phyloP scores from a whole-genome alignment of 2,329 filamentous ascomycete genomes.

The Botrytis hyacinthi region DNA sequence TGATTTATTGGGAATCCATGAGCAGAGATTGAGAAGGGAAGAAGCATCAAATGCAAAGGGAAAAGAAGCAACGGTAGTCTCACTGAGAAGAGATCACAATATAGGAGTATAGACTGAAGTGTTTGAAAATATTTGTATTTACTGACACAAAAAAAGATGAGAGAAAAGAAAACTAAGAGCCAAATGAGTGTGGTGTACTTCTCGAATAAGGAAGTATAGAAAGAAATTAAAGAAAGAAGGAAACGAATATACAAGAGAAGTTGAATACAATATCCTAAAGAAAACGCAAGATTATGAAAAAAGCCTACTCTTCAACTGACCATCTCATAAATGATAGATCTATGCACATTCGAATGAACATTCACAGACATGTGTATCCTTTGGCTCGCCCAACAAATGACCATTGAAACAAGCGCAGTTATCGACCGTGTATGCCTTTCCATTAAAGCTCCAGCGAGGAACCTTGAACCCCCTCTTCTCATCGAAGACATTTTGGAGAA shows the following conservation, averaged over 20 bases:
- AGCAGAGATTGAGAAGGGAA: too few species aligned
- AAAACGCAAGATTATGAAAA: neutral
- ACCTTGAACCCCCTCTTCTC: neutral
- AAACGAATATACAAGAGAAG: neutral
- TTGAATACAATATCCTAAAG: neutral
- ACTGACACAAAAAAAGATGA: neutral
- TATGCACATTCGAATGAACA: neutral
- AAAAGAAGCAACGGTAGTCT: neutral
- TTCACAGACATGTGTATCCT: constrained; percentile 10
- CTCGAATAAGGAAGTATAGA: neutral
- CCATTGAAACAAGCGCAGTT: constrained; percentile 1
- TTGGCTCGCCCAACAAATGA: neutral
- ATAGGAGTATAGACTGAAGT: neutral
- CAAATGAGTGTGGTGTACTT: neutral
- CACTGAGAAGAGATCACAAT: neutral
- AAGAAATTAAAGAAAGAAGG: neutral
- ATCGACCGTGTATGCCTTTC: neutral
- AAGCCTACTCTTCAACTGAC: neutral
- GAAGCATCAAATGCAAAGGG: too few species aligned
- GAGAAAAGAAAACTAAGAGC: neutral
- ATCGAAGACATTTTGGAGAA: neutral
- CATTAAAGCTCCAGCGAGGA: neutral
- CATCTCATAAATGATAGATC: neutral
- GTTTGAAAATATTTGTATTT: neutral
- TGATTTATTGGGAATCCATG: too few species aligned